Conservation (phyloP, 106 monocot species). For the Dioscorea zingiberensis region DNA sequence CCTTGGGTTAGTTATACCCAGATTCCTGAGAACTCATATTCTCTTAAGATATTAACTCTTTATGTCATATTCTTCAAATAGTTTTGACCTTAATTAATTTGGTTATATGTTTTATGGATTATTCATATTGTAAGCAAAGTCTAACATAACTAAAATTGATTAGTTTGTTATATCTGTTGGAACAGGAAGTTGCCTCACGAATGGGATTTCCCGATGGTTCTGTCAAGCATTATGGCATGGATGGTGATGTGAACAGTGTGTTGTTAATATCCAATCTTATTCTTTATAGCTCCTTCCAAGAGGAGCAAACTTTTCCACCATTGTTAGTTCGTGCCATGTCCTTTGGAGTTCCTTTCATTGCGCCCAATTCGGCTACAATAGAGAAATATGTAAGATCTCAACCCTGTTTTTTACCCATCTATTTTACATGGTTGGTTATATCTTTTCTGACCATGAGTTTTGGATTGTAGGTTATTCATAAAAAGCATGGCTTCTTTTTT, state of each 20-base stretch:
- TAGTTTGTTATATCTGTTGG: neutral
- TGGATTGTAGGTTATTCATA: constrained; percentile 52
- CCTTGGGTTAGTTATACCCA: too few species aligned
- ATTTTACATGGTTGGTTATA: neutral
- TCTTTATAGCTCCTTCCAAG: constrained; percentile 69
- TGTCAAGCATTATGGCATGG: constrained; percentile 54
- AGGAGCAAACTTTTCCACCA: constrained; percentile 81
- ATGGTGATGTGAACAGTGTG: constrained; percentile 53
- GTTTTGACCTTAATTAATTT: too few species aligned
- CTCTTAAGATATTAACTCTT: too few species aligned
- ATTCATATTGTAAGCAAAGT: too few species aligned
- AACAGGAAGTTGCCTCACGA: constrained; percentile 61
- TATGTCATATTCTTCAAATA: too few species aligned
- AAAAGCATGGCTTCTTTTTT: constrained; percentile 59
- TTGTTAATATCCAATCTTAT: constrained; percentile 65
- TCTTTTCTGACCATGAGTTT: neutral
- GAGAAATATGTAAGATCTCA: constrained; percentile 61
- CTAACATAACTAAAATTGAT: too few species aligned
- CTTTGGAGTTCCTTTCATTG: constrained; percentile 68
- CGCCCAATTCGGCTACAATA: constrained; percentile 62
- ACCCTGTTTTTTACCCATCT: neutral
- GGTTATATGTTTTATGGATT: too few species aligned
- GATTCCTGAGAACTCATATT: too few species aligned
- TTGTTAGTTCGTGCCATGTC: constrained; percentile 80
- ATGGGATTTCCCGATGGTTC: constrained; percentile 54